phyloP scores from a whole-genome alignment of 257 asterid genomes.

The Solanum ahanhuiri region DNA sequence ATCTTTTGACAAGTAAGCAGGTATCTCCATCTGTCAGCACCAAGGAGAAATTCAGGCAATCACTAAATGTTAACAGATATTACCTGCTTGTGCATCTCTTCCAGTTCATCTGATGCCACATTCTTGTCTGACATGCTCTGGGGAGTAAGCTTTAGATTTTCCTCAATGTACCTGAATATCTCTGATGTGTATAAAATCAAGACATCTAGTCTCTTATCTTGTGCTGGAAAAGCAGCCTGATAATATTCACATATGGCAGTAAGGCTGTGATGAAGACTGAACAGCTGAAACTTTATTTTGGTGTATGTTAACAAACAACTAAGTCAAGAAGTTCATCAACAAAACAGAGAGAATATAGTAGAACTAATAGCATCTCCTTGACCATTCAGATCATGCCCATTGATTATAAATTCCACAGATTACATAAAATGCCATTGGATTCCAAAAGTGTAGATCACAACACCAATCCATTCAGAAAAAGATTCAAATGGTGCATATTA shows the following conservation, averaged over 20 bases:
- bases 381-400: neutral
- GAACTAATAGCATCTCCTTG: neutral
- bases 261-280: neutral
- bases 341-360: neutral
- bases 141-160: conserved; percentile 83
- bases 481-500: neutral
- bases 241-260: conserved; percentile 6
- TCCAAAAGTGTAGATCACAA: neutral
- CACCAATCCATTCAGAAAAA: neutral
- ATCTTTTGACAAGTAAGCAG: neutral
- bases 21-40: neutral
- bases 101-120: conserved; percentile 82
- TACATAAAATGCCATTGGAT: neutral
- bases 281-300: neutral
- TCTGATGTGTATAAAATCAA: conserved; percentile 67
- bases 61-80: neutral
- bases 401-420: neutral
- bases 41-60: neutral
- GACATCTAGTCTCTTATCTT: conserved; percentile 83
- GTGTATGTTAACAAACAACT: neutral
- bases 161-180: conserved; percentile 69
- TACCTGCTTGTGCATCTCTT: conserved; percentile 95
- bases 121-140: conserved; percentile 86
- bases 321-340: neutral
- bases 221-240: conserved; percentile 86